phyloP scores from a whole-genome alignment of 164 flowering plant genomes.

The Stephania japonica region DNA sequence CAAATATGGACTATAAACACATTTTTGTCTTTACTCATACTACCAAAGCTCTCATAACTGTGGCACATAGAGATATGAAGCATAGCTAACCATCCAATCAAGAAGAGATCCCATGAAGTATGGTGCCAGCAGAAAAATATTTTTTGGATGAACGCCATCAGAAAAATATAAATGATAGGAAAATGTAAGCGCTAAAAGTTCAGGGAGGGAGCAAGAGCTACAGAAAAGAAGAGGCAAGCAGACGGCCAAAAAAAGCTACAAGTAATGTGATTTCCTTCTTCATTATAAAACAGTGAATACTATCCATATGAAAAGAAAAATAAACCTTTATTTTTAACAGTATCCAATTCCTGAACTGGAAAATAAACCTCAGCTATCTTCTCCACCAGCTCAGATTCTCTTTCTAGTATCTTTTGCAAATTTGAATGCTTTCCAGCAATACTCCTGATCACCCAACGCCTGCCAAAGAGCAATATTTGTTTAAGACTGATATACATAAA shows the following conservation, averaged over 20 bases:
- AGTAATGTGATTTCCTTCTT: background rate
- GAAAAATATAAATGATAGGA: background rate
- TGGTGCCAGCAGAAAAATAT: background rate
- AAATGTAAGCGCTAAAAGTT: background rate
- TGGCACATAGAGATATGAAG: background rate
- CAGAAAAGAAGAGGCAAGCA: background rate
- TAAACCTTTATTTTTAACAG: conserved; percentile 36
- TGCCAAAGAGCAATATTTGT: conserved; percentile 27
- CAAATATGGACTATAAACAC: background rate
- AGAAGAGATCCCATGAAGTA: background rate
- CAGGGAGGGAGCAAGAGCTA: background rate
- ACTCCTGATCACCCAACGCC: conserved; percentile 86
- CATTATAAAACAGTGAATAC: background rate
- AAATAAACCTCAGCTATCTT: conserved; percentile 77
- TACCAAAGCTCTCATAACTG: background rate
- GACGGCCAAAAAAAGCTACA: background rate
- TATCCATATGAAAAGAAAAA: conserved; percentile 18
- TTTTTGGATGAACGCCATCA: too few relatives aligned
- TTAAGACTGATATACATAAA: background rate
- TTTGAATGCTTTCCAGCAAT: conserved; percentile 38
- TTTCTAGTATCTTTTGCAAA: conserved; percentile 46
- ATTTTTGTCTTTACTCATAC: too few relatives aligned
- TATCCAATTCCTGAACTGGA: conserved; percentile 34
- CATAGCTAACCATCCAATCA: background rate
- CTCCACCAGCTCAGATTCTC: conserved; percentile 80